phyloP scores from a whole-genome alignment of 352 stramenopile genomes.

The Peronospora tabacina region DNA sequence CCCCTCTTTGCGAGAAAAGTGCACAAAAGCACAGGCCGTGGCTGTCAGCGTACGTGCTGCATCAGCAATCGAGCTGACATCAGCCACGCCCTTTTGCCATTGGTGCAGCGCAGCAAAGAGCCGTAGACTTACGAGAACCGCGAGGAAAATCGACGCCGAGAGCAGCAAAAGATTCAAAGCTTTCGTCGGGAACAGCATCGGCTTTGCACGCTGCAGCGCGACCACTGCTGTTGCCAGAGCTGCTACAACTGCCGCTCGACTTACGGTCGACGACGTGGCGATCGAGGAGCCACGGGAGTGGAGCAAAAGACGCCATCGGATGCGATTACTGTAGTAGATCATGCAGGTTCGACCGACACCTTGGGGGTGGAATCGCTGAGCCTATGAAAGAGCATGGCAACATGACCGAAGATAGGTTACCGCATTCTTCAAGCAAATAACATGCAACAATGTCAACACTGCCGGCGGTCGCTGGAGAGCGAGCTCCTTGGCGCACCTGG shows the following conservation, averaged over 20 bases:
- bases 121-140: constrained; percentile 36
- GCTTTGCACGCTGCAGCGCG: constrained; percentile 18
- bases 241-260: constrained; percentile 20
- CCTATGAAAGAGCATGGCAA: constrained; percentile 7
- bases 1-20: constrained; percentile 34
- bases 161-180: constrained; percentile 33
- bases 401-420: constrained; percentile 12
- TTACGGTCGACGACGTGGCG: constrained; percentile 20
- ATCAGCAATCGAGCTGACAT: constrained; percentile 37
- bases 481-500: constrained; percentile 32
- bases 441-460: constrained; percentile 33
- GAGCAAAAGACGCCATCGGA: constrained; percentile 32
- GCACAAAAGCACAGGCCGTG: constrained; percentile 38
- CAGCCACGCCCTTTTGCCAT: constrained; percentile 39
- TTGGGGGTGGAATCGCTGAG: not conserved
- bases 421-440: constrained; percentile 18
- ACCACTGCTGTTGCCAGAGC: constrained; percentile 21
- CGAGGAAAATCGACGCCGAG: constrained; percentile 30
- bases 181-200: constrained; percentile 17
- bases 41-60: constrained; percentile 33
- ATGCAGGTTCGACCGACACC: constrained; percentile 5
- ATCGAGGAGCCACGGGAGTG: constrained; percentile 32
- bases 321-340: constrained; percentile 47
- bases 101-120: constrained; percentile 35
- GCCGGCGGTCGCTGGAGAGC: constrained; percentile 30